Conservation (phyloP, 805 yeast genomes). For the Candida bentonensis region DNA sequence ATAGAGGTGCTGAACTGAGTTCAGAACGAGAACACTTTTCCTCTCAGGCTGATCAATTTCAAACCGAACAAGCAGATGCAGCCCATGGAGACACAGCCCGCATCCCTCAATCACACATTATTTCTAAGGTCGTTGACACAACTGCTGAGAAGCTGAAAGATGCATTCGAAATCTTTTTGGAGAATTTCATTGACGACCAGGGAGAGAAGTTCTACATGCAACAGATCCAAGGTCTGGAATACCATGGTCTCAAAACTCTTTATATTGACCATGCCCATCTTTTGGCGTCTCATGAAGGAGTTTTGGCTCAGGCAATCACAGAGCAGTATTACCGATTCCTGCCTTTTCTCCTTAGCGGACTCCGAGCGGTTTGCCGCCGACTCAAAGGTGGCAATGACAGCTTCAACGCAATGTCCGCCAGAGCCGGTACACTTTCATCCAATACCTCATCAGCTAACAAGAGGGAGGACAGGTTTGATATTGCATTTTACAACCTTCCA, state of each 20-base stretch:
- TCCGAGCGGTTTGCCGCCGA: slow-evolving; percentile 36
- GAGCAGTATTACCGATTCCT: slow-evolving; percentile 88
- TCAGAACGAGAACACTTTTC: not conserved
- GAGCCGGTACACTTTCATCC: slow-evolving; percentile 9
- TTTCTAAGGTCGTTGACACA: slow-evolving; percentile 77
- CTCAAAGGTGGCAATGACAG: not conserved
- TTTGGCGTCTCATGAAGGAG: slow-evolving; percentile 46
- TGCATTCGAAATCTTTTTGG: slow-evolving; percentile 73
- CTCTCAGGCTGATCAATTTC: not conserved
- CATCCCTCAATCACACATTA: slow-evolving; percentile 14
- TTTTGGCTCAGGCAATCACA: slow-evolving; percentile 73
- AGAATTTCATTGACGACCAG: slow-evolving; percentile 39
- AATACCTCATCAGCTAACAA: slow-evolving; percentile 20
- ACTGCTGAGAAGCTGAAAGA: slow-evolving; percentile 92
- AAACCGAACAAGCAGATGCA: not conserved
- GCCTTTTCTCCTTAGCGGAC: slow-evolving; percentile 68
- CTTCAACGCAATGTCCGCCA: slow-evolving; percentile 20
- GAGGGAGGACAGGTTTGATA: slow-evolving; percentile 69
- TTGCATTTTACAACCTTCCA: slow-evolving; percentile 79
- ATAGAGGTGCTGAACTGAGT: not conserved
- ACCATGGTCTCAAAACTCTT: slow-evolving; percentile 59
- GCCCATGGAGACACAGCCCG: not conserved
- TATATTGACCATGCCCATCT: slow-evolving; percentile 80
- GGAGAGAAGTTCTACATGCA: slow-evolving; percentile 46
- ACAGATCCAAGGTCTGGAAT: slow-evolving; percentile 70